Evolutionary conservation across 2,329 filamentous ascomycete species (phyloP).

Genomic region (Monilinia polystroma): DNA sequence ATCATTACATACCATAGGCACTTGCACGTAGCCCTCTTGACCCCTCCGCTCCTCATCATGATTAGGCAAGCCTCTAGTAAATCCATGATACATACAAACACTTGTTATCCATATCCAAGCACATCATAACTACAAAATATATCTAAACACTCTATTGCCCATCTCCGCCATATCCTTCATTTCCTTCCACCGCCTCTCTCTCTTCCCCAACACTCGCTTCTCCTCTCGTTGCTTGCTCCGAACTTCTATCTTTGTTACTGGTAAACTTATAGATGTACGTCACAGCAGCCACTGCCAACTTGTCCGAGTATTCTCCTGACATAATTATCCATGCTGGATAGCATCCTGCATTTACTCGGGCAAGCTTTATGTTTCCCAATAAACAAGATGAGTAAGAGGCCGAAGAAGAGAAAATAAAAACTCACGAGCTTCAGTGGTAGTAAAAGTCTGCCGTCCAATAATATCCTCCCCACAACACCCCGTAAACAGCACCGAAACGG

Average conservation of each 20-base stretch:
- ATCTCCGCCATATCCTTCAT: constrained; percentile 57
- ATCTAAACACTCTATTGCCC: constrained; percentile 55
- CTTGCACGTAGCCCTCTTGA: not conserved
- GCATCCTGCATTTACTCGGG: constrained; percentile 37
- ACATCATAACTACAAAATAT: constrained; percentile 42
- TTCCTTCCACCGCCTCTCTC: constrained; percentile 51
- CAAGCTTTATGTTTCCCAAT: not conserved
- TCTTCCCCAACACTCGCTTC: constrained; percentile 45
- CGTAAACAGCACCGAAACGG: constrained; percentile 46
- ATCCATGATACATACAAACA: not conserved
- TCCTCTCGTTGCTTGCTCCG: constrained; percentile 40
- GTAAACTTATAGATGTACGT: constrained; percentile 56
- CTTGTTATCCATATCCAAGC: no score
- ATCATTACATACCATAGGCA: no score
- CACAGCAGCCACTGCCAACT: constrained; percentile 49
- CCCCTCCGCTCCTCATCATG: no score
- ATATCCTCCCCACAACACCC: constrained; percentile 57
- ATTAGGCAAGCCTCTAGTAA: not conserved
- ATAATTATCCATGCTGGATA: constrained; percentile 44
- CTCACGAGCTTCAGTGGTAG: constrained; percentile 35
- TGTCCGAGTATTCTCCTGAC: constrained; percentile 55
- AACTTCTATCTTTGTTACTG: constrained; percentile 54
- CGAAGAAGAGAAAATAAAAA: constrained; percentile 2
- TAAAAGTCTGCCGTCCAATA: constrained; percentile 45
- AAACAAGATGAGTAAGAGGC: not conserved